phyloP scores from a whole-genome alignment of 192 early-diverging fungal genomes.

The Podila horticola region DNA sequence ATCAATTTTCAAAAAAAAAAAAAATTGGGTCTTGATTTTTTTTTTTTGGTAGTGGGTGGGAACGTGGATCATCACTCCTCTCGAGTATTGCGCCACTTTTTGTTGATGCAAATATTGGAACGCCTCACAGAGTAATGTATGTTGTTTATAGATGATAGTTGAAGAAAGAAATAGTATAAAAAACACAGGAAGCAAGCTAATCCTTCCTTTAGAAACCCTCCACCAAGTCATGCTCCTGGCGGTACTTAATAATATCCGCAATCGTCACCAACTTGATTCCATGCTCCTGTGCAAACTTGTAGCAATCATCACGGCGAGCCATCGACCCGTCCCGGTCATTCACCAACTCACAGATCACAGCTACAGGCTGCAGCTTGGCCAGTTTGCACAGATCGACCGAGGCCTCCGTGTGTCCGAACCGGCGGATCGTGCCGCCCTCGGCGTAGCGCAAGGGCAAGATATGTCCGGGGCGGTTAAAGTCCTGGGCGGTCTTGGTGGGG shows the following conservation, averaged over 20 bases:
- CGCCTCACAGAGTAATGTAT: no score
- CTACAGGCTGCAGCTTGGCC: constrained; percentile 82
- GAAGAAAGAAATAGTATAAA: background rate
- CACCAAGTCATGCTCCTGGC: constrained; percentile 57
- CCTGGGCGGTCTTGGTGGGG: constrained; percentile 68
- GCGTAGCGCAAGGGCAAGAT: constrained; percentile 91
- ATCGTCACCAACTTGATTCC: constrained; percentile 91
- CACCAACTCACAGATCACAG: constrained; percentile 94
- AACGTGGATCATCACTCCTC: no score
- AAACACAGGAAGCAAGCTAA: background rate
- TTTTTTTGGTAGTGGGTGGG: no score
- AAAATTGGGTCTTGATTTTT: no score
- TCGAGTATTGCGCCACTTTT: no score
- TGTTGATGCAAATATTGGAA: no score
- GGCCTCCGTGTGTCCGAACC: constrained; percentile 97
- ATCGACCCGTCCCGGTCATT: constrained; percentile 92
- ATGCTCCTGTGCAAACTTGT: constrained; percentile 83
- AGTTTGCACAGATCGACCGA: constrained; percentile 88
- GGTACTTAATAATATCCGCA: constrained; percentile 83
- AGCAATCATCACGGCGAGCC: constrained; percentile 94
- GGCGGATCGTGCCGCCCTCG: constrained; percentile 82
- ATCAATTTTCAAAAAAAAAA: no score
- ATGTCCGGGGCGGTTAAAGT: constrained; percentile 93
- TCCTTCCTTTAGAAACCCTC: constrained; percentile 15
- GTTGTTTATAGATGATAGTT: no score